Evolutionary conservation across 2,329 filamentous ascomycete genomes (phyloP), one percentile per base, ranked within the genome.

Genomic region (Ceratocystis eucalypticola): DNA sequence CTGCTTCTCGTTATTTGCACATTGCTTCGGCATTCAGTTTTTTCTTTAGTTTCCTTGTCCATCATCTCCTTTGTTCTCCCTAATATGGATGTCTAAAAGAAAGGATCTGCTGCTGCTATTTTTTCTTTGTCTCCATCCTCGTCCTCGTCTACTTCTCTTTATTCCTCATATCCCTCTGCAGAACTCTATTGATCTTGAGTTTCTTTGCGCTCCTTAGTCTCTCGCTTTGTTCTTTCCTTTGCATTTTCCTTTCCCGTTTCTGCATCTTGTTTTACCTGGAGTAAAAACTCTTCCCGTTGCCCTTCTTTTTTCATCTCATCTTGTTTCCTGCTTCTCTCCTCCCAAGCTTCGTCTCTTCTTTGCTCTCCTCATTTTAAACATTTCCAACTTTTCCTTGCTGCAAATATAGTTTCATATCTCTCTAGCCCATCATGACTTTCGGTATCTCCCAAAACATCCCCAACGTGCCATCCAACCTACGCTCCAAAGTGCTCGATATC

Each of bases 401-500:
- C 46, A 41, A 30, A 6, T 55, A 12, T n/a, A 12, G 10, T 28
- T 57, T 17, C 7, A 28, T 30, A n/a, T 5, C 28, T 10, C 48
- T 25, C 2, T 25, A 5, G 8, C 20, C n/a, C 28, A 61, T 25
- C 20, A 65, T 67, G 66, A 30, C 44, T 25, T 50, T 62, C 62
- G 25, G 41, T 22, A 37, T 17, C 15, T 41, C 48, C 5, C 46
- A 37, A n/a, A 41, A 33, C 63, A 65, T 65, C n/a, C 53, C 67
- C 25, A 62, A 62, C 37, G 73, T 78, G 46, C 77, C 77, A 67
- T 69, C 72, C 66, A 74, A 76, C 68, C 72, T 79, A 61, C 73
- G 71, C 41, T 71, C 74, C 66, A 72, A 76, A 64, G 75, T 77
- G 20, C 71, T 77, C 70, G 74, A 76, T 68, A 72, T 75, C 69